A percentile compares a stretch with the other conserved stretches of the same genome.
phyloP scores from a whole-genome alignment of 2,329 filamentous ascomycete species.

The Fusarium beomiforme region DNA sequence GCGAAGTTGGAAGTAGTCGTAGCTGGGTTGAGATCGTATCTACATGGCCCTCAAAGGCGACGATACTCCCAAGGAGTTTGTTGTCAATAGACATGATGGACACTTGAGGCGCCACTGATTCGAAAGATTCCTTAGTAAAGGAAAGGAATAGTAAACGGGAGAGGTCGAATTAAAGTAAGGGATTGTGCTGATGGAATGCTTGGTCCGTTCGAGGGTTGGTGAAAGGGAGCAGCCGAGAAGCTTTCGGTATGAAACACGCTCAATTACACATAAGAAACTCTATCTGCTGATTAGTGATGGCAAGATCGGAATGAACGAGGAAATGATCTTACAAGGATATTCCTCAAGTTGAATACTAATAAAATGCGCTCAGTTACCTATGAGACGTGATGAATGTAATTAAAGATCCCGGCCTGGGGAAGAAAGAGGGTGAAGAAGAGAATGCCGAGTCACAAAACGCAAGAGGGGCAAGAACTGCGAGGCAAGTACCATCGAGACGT shows the following conservation, averaged over 20 bases:
- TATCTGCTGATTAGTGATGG: conserved; percentile 11
- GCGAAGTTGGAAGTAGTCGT: conserved; percentile 66
- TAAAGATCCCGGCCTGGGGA: conserved; percentile 20
- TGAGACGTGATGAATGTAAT: conserved; percentile 22
- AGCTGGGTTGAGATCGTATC: conserved; percentile 68
- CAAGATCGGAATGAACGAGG: conserved; percentile 11
- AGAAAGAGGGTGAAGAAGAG: neutral
- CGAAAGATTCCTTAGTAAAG: conserved; percentile 13
- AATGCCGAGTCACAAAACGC: neutral
- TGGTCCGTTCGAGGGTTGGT: neutral
- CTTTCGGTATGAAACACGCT: conserved; percentile 22
- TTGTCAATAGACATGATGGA: conserved; percentile 41
- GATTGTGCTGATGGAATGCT: conserved; percentile 23
- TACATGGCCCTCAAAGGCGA: conserved; percentile 68
- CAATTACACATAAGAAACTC: conserved; percentile 6
- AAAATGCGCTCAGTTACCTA: conserved; percentile 4
- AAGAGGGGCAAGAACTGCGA: neutral
- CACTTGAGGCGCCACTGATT: conserved; percentile 24
- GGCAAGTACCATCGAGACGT: conserved; percentile 14
- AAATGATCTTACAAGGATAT: conserved; percentile 25
- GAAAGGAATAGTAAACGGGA: conserved; percentile 1
- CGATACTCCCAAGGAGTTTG: conserved; percentile 57
- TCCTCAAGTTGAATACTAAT: neutral
- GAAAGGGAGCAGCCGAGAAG: conserved; percentile 27
- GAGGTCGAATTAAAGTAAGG: conserved; percentile 17